Evolutionary conservation across 805 yeast genomes (phyloP), one percentile per base, ranked within the genome.

Genomic region (Yamadazyma ubonensis): DNA sequence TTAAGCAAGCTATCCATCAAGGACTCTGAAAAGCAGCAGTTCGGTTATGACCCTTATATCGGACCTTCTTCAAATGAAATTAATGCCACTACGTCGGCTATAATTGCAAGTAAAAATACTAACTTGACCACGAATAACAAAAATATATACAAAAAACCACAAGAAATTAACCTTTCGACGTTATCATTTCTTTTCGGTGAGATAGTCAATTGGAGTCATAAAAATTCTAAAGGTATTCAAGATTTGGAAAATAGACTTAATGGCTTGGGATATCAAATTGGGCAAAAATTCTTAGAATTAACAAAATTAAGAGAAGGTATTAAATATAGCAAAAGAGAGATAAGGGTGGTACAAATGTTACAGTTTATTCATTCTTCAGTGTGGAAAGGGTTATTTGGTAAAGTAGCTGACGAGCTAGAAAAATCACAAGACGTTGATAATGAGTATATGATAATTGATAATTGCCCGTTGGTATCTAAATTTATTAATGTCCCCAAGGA

Each of bases 401-500:
- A 73, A 48, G 65, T 77, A 0, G 85, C 95, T 14, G 89, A 86
- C 53, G 84, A 79, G 23, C 60, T 88, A 39, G 93, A 88, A 49
- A 80, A 81, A 55, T 75, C 82, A 3, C 85, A 84, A 33, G 85
- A 82, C 19, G 76, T 78, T 40, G 79, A 77, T 42, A 81, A 81
- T 48, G 81, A 77, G 55, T 78, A 71, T 50, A 86, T 88, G 95
- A 84, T 88, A 44, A 79, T 79, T 12, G 96, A 88, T 57, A 78
- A 81, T 51, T 58, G 70, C 10, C 96, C 96, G 5, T 51, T 85
- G 33, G 69, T 87, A 28, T 72, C 86, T n/a, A 77, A 76, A 50
- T 88, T 72, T 54, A 78, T 88, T 8, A 78, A 86, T 21, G 81
- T 85, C 4, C 96, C 96, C 2, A 78, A 76, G 49, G 95, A 88